These are phyloP conservation scores for Curvularia spicifera DNA, from an alignment of 2,329 filamentous ascomycete genomes.

Conservation along the genomic window DNA sequence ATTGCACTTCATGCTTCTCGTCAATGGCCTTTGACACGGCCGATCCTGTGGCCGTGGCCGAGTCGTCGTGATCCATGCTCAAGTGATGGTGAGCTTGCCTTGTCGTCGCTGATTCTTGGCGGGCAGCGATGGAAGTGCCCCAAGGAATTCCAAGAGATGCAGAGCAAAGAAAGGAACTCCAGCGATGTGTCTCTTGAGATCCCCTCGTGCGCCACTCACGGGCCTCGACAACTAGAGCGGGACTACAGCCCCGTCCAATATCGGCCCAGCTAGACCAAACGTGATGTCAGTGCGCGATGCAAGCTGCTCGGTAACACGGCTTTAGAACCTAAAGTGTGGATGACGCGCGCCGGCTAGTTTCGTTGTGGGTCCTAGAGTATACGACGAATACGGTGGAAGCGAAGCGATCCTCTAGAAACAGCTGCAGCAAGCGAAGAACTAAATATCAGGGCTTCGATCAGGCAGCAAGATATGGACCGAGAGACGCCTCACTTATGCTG, in stretches of 20 bases:
- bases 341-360: constrained; percentile 10
- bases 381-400: constrained; percentile 10
- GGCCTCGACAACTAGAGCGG: constrained; percentile 8
- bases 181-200: constrained; percentile 9
- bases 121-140: constrained; percentile 5
- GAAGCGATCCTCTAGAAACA: neutral
- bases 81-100: constrained; percentile 14
- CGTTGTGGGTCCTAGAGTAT: constrained; percentile 3
- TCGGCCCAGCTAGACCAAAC: constrained; percentile 1
- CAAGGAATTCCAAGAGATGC: constrained; percentile 5
- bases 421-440: neutral
- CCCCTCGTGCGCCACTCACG: constrained; percentile 13
- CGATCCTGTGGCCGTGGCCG: constrained; percentile 20
- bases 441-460: neutral
- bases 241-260: constrained; percentile 2
- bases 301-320: constrained; percentile 8
- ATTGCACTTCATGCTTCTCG: constrained; percentile 33
- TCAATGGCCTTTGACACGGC: constrained; percentile 27
- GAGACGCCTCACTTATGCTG: neutral
- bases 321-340: neutral
- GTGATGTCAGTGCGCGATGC: neutral
- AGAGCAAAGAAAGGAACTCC: constrained; percentile 6
- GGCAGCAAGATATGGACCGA: neutral
- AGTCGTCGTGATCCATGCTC: constrained; percentile 25
- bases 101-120: constrained; percentile 13